These are phyloP conservation scores for Discostella stelligera DNA, from an alignment of 352 stramenopile genomes.

Conservation along the genomic window DNA sequence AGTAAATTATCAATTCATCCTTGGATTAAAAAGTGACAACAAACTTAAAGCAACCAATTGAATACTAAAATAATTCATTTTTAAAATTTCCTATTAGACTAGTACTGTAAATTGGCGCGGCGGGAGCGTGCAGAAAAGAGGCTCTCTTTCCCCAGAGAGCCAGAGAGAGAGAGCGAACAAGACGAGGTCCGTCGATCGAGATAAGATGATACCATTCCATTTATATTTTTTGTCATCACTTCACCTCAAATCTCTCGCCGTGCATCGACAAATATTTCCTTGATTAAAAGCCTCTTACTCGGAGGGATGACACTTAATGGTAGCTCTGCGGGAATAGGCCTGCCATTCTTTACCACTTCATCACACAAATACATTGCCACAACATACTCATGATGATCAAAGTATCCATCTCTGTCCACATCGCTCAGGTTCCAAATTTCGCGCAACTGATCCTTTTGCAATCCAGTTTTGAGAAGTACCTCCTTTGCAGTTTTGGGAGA, in stretches of 20 bases:
- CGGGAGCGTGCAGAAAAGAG: too few relatives aligned
- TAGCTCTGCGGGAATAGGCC: constrained; percentile 70
- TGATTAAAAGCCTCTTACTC: constrained; percentile 58
- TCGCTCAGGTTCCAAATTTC: constrained; percentile 81
- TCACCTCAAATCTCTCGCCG: neutral
- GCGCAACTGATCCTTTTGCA: constrained; percentile 74
- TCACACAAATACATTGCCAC: constrained; percentile 82
- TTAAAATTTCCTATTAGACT: too few relatives aligned
- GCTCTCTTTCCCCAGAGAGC: too few relatives aligned
- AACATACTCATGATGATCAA: constrained; percentile 81
- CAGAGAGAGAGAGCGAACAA: too few relatives aligned
- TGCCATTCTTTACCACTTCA: constrained; percentile 76
- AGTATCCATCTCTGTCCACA: constrained; percentile 78
- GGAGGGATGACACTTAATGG: constrained; percentile 67
- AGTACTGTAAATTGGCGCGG: too few relatives aligned
- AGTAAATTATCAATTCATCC: too few relatives aligned
- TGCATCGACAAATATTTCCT: neutral
- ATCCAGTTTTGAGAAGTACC: constrained; percentile 72
- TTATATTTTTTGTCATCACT: too few relatives aligned
- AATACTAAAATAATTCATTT: too few relatives aligned
- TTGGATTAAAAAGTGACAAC: too few relatives aligned
- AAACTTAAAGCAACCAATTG: too few relatives aligned
- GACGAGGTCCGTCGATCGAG: too few relatives aligned
- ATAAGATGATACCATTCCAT: too few relatives aligned
- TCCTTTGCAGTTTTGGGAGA: constrained; percentile 68